Conservation (phyloP, 345 rosid species). For the Combretum micranthum region DNA sequence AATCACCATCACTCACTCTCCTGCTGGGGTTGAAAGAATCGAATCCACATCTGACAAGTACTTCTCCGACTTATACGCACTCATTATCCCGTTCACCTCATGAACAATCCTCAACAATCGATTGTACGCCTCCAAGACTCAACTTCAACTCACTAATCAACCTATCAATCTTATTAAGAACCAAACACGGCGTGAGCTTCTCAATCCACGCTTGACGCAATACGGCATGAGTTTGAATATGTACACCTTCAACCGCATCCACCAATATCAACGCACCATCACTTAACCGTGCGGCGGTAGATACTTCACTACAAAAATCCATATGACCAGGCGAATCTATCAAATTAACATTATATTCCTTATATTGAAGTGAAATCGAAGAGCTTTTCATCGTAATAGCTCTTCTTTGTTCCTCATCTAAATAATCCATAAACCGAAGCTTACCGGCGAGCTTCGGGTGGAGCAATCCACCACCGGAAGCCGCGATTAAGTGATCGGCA, state of each 20-base stretch:
- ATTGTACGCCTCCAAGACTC: conserved; percentile 79
- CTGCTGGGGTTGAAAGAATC: conserved; percentile 45
- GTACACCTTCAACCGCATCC: conserved; percentile 96
- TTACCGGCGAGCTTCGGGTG: conserved; percentile 83
- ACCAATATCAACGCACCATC: conserved; percentile 89
- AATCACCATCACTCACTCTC: conserved; percentile 46
- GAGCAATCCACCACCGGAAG: conserved; percentile 68
- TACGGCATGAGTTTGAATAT: conserved; percentile 90
- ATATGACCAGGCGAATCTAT: conserved; percentile 97
- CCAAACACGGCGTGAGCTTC: conserved; percentile 89
- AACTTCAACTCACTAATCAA: conserved; percentile 77
- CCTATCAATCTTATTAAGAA: conserved; percentile 88
- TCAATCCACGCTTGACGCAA: conserved; percentile 88
- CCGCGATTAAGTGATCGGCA: conserved; percentile 87
- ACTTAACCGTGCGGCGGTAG: conserved; percentile 84
- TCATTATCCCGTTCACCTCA: conserved; percentile 86
- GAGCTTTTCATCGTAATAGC: conserved; percentile 98
- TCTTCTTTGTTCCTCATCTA: conserved; percentile 94
- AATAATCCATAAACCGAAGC: conserved; percentile 81
- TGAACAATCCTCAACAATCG: conserved; percentile 82
- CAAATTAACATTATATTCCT: conserved; percentile 53
- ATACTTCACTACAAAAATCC: conserved; percentile 97
- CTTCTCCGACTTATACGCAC: conserved; percentile 75
- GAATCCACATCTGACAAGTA: conserved; percentile 93
- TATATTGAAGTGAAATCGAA: conserved; percentile 56